Evolutionary conservation across 2,329 filamentous ascomycete species (phyloP).

Genomic region (Exophiala spinifera): DNA sequence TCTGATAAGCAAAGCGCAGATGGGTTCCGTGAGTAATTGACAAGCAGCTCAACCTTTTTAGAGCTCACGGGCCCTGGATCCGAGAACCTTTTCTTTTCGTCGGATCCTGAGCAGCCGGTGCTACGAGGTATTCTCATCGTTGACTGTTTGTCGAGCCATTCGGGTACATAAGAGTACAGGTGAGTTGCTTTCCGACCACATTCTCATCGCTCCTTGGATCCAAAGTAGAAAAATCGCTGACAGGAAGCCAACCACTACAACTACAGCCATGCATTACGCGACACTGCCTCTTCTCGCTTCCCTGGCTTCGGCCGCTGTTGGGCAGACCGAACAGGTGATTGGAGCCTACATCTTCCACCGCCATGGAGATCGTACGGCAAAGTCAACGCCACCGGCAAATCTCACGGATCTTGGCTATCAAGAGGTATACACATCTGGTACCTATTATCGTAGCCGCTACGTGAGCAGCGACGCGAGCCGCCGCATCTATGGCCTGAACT

Average conservation of each 20-base stretch:
- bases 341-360: slow-evolving; percentile 85
- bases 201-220: too few species aligned
- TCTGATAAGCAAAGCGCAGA: not conserved
- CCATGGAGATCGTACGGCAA: slow-evolving; percentile 84
- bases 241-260: too few species aligned
- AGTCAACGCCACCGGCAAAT: slow-evolving; percentile 66
- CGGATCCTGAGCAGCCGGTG: too few species aligned
- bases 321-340: slow-evolving; percentile 62
- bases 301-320: slow-evolving; percentile 12
- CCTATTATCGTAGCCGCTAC: slow-evolving; percentile 75
- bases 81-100: too few species aligned
- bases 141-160: too few species aligned
- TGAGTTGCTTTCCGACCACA: too few species aligned
- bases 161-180: too few species aligned
- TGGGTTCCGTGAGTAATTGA: not conserved
- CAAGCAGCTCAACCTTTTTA: not conserved
- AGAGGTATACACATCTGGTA: slow-evolving; percentile 69
- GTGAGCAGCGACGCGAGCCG: slow-evolving; percentile 58
- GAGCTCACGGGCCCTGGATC: too few species aligned
- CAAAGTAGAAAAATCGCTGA: too few species aligned
- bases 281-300: slow-evolving; percentile 17
- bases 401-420: slow-evolving; percentile 77
- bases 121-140: too few species aligned
- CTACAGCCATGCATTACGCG: slow-evolving; percentile 15
- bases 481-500: slow-evolving; percentile 64